A percentile compares a stretch with the other conserved stretches of the same genome.
phyloP scores from a whole-genome alignment of 768 basidiomycete species.

The Leccinum subtestaceum region DNA sequence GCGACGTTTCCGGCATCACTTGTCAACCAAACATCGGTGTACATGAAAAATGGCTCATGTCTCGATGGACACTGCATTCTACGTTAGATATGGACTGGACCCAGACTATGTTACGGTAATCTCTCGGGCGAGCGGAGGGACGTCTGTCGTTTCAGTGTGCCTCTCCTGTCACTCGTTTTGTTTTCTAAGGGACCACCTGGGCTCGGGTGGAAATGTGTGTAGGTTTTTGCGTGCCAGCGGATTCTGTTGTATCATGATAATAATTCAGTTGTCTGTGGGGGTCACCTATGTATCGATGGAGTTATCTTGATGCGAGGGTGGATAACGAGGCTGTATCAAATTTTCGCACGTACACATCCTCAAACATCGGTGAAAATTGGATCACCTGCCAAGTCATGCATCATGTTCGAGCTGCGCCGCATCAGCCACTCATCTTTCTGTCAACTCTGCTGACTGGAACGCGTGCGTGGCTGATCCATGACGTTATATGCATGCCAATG shows the following conservation, averaged over 20 bases:
- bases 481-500: background rate
- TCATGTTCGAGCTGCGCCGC: background rate
- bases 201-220: conserved; percentile 9
- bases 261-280: conserved; percentile 1
- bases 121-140: conserved; percentile 6
- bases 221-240: conserved; percentile 1
- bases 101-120: conserved; percentile 20
- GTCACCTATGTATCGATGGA: background rate
- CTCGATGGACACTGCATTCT: conserved; percentile 11
- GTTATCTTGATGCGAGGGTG: conserved; percentile 1
- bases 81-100: conserved; percentile 23
- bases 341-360: conserved; percentile 4
- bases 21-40: conserved; percentile 2
- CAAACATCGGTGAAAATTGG: conserved; percentile 4
- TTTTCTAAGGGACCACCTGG: conserved; percentile 9
- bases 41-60: conserved; percentile 9
- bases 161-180: conserved; percentile 8
- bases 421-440: background rate
- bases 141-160: conserved; percentile 11
- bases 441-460: background rate
- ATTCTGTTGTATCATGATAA: conserved; percentile 15
- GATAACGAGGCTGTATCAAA: background rate
- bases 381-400: background rate
- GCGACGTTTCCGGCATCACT: background rate
- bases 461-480: background rate